These are phyloP conservation scores for Cercospora berteroae DNA, from an alignment of 2,329 filamentous ascomycete species.

Conservation along the genomic window DNA sequence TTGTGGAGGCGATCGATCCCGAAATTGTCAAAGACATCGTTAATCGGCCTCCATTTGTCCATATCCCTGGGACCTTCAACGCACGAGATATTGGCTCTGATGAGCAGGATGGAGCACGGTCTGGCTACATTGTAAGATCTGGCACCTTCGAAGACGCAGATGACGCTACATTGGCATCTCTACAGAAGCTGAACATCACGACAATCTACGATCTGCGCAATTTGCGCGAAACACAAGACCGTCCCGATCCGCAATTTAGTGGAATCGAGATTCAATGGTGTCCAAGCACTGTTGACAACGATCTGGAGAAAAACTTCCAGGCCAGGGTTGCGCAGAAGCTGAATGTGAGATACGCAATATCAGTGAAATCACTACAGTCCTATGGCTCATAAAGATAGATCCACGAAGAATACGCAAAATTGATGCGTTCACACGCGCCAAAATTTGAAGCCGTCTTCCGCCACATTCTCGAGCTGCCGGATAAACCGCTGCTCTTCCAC, in stretches of 20 bases:
- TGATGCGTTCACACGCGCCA: not conserved
- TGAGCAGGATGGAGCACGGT: not conserved
- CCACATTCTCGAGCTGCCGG: not conserved
- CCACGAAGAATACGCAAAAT: not conserved
- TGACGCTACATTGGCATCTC: not conserved
- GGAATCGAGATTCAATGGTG: not conserved
- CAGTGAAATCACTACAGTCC: not conserved
- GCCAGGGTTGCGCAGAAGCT: not conserved
- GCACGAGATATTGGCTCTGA: slow-evolving; percentile 4
- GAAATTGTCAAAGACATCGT: slow-evolving; percentile 8
- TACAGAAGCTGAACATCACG: slow-evolving; percentile 7
- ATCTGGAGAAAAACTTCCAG: not conserved
- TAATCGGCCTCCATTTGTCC: slow-evolving; percentile 5
- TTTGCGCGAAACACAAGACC: slow-evolving; percentile 1
- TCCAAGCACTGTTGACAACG: not conserved
- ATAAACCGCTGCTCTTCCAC: not conserved
- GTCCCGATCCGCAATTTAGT: not conserved
- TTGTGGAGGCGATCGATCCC: not conserved
- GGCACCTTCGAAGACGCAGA: not conserved
- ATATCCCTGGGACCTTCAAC: slow-evolving; percentile 12
- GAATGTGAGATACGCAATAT: not conserved
- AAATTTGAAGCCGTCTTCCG: not conserved
- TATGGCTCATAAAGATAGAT: not conserved
- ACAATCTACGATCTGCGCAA: slow-evolving; percentile 8
- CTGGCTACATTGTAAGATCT: not conserved